Percentiles rank a stretch among this genome's conserved stretches.
Conservation (phyloP, 2,329 filamentous ascomycete species). For the Claviceps purpurea region DNA sequence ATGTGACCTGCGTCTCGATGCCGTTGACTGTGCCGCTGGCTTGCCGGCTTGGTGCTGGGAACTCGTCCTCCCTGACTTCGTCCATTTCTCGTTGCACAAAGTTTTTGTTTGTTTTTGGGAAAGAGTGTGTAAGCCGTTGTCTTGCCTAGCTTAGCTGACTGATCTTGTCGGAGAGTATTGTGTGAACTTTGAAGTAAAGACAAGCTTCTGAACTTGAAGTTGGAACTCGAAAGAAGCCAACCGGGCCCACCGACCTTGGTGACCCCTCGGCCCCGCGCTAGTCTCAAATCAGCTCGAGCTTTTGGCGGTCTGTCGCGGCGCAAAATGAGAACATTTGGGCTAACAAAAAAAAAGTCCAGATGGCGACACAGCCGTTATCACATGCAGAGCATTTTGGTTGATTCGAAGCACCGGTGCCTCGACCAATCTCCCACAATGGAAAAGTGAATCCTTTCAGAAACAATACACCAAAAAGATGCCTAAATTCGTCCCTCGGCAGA, state of each 20-base stretch:
- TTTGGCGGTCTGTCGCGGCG: slow-evolving; percentile 24
- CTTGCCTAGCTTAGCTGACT: background rate
- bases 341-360: background rate
- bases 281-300: slow-evolving; percentile 14
- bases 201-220: no score
- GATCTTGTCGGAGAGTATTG: background rate
- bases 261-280: slow-evolving; percentile 21
- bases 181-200: no score
- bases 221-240: background rate
- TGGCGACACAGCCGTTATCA: background rate
- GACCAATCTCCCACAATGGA: background rate
- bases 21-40: slow-evolving; percentile 51
- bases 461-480: slow-evolving; percentile 24
- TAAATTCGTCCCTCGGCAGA: slow-evolving; percentile 49
- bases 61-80: slow-evolving; percentile 40
- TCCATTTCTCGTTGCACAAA: slow-evolving; percentile 12
- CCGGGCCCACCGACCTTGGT: background rate
- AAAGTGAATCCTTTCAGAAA: background rate
- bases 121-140: background rate
- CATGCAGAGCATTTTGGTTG: background rate
- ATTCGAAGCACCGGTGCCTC: slow-evolving; percentile 12
- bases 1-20: slow-evolving; percentile 56
- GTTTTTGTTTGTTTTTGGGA: slow-evolving; percentile 2
- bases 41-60: slow-evolving; percentile 51
- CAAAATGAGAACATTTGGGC: slow-evolving; percentile 15